Base-by-base conservation (phyloP, 306 rosid genomes). In the Ceratonia siliqua region DNA sequence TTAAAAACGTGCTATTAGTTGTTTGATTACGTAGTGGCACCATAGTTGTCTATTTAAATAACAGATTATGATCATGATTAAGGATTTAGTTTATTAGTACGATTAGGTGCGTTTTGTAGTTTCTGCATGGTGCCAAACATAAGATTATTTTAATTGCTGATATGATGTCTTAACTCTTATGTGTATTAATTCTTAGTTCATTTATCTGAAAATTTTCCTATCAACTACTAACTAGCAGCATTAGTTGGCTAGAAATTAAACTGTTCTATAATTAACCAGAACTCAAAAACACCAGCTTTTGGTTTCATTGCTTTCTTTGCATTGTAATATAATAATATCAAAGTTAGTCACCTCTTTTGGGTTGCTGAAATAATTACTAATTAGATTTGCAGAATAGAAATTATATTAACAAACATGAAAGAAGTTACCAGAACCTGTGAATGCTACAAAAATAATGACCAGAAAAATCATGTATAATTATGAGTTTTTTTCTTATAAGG, bases 1-100 rank as follows among this genome's bases (percentile, higher is more conserved):
- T 64, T 74, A 52, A 67, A 42, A 65, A 6, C 73, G 65, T 53
- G 74, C 2, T 55, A 53, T 66, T 36, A 54, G 67, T 66, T 76
- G 49, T 20, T 38, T 65, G 79, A 53, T 65, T 41, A 53, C 38
- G 27, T 66, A 42, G 55, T 55, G 57, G 73, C n/a, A n/a, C 46
- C 58, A 53, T 50, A 41, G 5, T 63, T 53, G 56, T 52, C 64
- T 64, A n/a, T n/a, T 63, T 3, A 7, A 4, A 25, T 4, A 25
- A 63, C 10, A 63, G 24, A 50, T 17, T 7, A 28, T 20, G 57
- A n/a, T 15, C 1, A n/a, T 0, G 4, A 2, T 38, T 21, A 2
- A 62, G 8, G 50, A 62, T 62, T 38, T 62, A 20, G 18, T 20
- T 56, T 18, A 11, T 72, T 24, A 5, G 8, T 28, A 39, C 3